Evolutionary conservation across 2,329 filamentous ascomycete genomes (phyloP).

Genomic region (Fusarium floridanum): DNA sequence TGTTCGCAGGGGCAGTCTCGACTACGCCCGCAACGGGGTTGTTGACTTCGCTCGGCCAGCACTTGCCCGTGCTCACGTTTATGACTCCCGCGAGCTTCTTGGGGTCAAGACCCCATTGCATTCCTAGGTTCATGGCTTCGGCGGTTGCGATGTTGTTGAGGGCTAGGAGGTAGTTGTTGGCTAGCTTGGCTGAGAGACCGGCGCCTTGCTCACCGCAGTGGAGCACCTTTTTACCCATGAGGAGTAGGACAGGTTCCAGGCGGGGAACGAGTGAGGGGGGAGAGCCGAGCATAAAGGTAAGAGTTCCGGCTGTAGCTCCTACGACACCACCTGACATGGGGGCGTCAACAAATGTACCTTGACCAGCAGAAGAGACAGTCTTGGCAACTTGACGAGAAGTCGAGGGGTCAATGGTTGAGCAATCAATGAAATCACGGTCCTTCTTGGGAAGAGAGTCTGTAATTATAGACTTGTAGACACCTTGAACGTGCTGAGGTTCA

Average conservation of each 20-base stretch:
- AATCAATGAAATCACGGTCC: slow-evolving; percentile 90
- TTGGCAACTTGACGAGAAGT: slow-evolving; percentile 84
- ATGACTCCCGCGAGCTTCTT: slow-evolving; percentile 84
- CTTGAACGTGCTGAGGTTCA: slow-evolving; percentile 87
- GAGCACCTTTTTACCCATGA: slow-evolving; percentile 89
- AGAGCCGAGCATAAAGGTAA: slow-evolving; percentile 96
- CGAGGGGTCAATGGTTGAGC: slow-evolving; percentile 93
- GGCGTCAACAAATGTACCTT: slow-evolving; percentile 89
- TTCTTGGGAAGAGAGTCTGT: slow-evolving; percentile 64
- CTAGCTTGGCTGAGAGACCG: slow-evolving; percentile 91
- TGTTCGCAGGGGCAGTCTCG: slow-evolving; percentile 78
- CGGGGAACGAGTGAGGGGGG: slow-evolving; percentile 70
- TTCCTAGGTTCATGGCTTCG: slow-evolving; percentile 76
- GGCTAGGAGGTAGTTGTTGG: slow-evolving; percentile 96
- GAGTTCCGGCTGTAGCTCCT: slow-evolving; percentile 85
- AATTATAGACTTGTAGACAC: slow-evolving; percentile 84
- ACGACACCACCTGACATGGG: slow-evolving; percentile 98
- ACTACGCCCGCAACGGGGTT: slow-evolving; percentile 92
- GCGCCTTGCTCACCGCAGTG: slow-evolving; percentile 88
- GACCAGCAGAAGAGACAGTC: slow-evolving; percentile 71
- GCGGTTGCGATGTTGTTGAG: slow-evolving; percentile 86
- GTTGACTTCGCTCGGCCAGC: slow-evolving; percentile 96
- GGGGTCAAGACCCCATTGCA: slow-evolving; percentile 70
- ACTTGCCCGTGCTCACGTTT: slow-evolving; percentile 92
- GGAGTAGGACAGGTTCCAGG: slow-evolving; percentile 76